These are phyloP conservation scores for Perilla frutescens DNA, from an alignment of 257 asterid genomes.

Conservation along the genomic window DNA sequence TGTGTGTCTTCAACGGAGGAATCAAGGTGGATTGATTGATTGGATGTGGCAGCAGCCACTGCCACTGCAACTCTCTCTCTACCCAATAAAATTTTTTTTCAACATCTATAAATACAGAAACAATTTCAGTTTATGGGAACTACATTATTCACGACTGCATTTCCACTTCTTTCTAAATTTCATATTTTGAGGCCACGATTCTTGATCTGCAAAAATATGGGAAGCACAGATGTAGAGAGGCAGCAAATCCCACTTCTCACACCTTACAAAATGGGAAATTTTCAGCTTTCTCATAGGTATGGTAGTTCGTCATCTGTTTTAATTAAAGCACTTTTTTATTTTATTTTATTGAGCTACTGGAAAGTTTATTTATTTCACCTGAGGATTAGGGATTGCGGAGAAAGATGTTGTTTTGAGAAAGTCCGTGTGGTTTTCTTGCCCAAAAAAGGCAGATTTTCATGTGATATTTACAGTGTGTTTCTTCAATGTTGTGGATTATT, in stretches of 20 bases:
- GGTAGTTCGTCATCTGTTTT: too few relatives aligned
- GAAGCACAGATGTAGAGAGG: constrained; percentile 37
- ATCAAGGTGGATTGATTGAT: too few relatives aligned
- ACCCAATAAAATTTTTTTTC: background rate
- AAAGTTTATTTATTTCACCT: background rate
- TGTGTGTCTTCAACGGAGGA: too few relatives aligned
- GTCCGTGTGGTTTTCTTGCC: background rate
- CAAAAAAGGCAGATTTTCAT: background rate
- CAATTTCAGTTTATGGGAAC: background rate
- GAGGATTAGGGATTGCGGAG: background rate
- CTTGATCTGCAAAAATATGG: constrained; percentile 39
- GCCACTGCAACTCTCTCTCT: background rate
- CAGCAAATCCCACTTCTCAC: constrained; percentile 53
- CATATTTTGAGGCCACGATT: background rate
- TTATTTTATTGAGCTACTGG: background rate
- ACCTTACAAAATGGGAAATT: constrained; percentile 53
- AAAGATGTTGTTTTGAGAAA: background rate
- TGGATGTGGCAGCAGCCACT: background rate
- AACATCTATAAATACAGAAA: background rate
- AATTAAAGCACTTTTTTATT: background rate
- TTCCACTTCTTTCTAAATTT: background rate
- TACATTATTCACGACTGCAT: background rate
- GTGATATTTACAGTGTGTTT: too few relatives aligned
- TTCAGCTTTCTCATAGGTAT: constrained; percentile 61
- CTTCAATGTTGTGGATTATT: background rate